Base-by-base conservation (phyloP, 2,329 filamentous ascomycete genomes). In the Aspergillus carbonarius region DNA sequence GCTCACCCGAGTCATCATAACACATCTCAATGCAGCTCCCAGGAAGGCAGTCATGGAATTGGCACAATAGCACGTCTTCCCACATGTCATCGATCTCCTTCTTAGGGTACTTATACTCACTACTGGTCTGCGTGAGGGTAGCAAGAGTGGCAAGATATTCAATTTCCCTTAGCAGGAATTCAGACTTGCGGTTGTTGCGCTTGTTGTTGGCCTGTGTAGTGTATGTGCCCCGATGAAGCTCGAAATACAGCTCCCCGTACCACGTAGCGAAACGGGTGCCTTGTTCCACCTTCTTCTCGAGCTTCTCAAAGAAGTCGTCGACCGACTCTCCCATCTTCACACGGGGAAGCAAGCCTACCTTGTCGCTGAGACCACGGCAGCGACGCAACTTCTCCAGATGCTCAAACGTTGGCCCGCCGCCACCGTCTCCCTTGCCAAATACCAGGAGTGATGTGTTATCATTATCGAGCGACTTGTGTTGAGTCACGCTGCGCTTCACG, bases 141-240 rank as follows among this genome's bases (percentile, higher is more conserved):
- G 92, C 92, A 65, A 96, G 78, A 0, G 95, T 96, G 7, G 93
- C 91, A 35, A 98, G 81, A 64, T 91, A 88, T 75, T 99, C 95
- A 56, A 98, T 82, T 63, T 96, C 91, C 48, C 92, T 89, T 54
- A 99, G 82, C 77, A 96, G 76, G 54, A 90, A 86, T 76, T 99
- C 95, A 0, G 91, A 84, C 71, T 88, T 89, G 55, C 95, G 86
- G 73, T 98, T 99, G 80, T 96, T 93, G 67, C 87, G 86, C 80
- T 99, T 99, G 81, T 96, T 99, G 78, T 97, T 96, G 60, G 93
- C 90, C 74, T 98, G 93, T 0, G 93, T 97, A 3, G 95, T 99
- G 77, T 98, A 98, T 12, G 93, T 98, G 54, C 95, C 95, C 60
- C 95, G 90, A 74, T 99, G 95, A 50, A 99, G 84, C 76, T 99